Evolutionary conservation across 2,329 filamentous ascomycete species (phyloP).

Genomic region (Pseudogymnoascus sp.): DNA sequence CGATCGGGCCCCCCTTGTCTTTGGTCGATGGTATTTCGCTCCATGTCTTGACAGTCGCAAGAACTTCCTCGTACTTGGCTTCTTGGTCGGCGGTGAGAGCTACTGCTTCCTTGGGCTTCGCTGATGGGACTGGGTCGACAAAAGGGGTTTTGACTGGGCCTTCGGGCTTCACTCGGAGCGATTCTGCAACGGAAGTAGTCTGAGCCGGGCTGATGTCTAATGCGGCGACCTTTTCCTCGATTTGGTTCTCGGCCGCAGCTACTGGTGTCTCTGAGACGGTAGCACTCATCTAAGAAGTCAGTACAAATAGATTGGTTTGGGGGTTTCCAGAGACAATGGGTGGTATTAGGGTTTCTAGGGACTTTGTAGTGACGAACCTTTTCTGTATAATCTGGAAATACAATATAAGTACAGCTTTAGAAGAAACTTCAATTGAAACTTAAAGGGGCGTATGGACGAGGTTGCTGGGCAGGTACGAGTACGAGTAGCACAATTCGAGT

Average conservation of each 20-base stretch:
- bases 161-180: conserved; percentile 23
- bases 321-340: neutral
- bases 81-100: conserved; percentile 66
- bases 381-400: neutral
- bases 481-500: conserved; percentile 5
- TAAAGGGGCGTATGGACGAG: neutral
- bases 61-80: conserved; percentile 70
- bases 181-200: conserved; percentile 13
- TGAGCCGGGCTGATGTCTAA: conserved; percentile 1
- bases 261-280: neutral
- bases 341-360: neutral
- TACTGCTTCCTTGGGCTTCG: conserved; percentile 37
- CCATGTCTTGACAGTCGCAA: conserved; percentile 64
- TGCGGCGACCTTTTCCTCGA: conserved; percentile 7
- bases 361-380: neutral
- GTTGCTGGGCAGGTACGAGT: neutral
- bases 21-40: conserved; percentile 57
- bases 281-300: neutral
- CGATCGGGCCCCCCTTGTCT: conserved; percentile 53
- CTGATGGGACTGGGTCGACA: conserved; percentile 32
- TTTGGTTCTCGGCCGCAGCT: neutral
- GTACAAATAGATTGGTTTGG: neutral
- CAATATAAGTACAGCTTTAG: neutral
- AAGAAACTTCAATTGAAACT: neutral
- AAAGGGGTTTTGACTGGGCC: conserved; percentile 34